Percentiles rank a stretch among this genome's conserved stretches.
These are phyloP conservation scores for Stemphylium beticola DNA, from an alignment of 2,329 filamentous ascomycete species.

Conservation along the genomic window DNA sequence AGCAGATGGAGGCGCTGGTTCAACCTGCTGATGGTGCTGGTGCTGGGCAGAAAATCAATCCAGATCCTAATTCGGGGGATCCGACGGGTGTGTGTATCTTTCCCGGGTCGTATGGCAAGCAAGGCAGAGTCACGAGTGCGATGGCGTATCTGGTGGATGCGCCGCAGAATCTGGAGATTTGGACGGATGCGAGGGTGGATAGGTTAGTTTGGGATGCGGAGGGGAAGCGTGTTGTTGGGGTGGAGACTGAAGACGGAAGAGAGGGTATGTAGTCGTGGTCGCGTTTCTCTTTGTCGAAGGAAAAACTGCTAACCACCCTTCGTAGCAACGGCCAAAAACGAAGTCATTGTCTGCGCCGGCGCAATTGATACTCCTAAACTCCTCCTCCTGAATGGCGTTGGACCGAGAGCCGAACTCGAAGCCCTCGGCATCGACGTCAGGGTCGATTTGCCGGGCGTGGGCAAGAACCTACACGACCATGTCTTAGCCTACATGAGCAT, in stretches of 20 bases:
- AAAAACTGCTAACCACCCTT: no score
- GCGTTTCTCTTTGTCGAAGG: no score
- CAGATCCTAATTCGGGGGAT: slow-evolving; percentile 58
- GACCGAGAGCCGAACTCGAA: slow-evolving; percentile 51
- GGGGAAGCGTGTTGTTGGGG: slow-evolving; percentile 36
- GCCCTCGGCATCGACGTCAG: slow-evolving; percentile 52
- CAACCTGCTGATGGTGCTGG: no score
- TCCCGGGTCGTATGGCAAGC: slow-evolving; percentile 46
- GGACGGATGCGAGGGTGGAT: slow-evolving; percentile 57
- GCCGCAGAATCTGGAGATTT: slow-evolving; percentile 61
- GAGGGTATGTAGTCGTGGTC: slow-evolving; percentile 32
- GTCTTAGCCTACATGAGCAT: slow-evolving; percentile 55
- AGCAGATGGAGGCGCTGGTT: slow-evolving; percentile 62
- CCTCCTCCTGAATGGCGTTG: slow-evolving; percentile 58
- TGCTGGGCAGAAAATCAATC: slow-evolving; percentile 57
- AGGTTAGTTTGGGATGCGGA: slow-evolving; percentile 28
- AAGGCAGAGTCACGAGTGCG: slow-evolving; percentile 44
- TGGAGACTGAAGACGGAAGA: slow-evolving; percentile 36
- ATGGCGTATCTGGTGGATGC: slow-evolving; percentile 45
- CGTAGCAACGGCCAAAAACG: slow-evolving; percentile 37
- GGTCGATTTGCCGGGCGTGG: slow-evolving; percentile 51
- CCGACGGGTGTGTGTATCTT: slow-evolving; percentile 39
- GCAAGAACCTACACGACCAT: slow-evolving; percentile 56
- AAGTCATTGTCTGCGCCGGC: slow-evolving; percentile 44
- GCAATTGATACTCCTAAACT: slow-evolving; percentile 48